phyloP scores from a whole-genome alignment of 1,139 yeast species.

The Candida smagusa region DNA sequence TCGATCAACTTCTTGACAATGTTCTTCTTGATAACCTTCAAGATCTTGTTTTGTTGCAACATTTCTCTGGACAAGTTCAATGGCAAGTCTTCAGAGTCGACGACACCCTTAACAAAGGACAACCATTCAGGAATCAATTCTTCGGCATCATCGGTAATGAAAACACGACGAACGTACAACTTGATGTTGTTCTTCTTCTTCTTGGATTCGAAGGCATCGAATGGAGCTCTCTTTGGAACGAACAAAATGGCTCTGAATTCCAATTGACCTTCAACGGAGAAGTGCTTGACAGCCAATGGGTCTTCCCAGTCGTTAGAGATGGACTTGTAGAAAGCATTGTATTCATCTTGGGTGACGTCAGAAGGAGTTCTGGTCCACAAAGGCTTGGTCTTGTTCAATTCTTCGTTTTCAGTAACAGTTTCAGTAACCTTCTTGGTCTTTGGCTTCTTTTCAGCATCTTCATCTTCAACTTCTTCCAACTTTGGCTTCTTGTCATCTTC shows the following conservation, averaged over 20 bases:
- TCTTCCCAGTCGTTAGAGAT: conserved; percentile 99
- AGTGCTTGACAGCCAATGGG: conserved; percentile 99
- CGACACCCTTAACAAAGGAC: conserved; percentile 97
- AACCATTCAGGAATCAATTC: conserved; percentile 99
- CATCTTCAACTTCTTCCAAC: conserved; percentile 68
- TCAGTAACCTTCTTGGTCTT: conserved; percentile 80
- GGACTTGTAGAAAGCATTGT: conserved; percentile 98
- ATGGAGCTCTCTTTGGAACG: conserved; percentile 99
- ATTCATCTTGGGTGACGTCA: conserved; percentile 97
- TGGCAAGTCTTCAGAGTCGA: conserved; percentile 99
- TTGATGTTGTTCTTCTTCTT: conserved; percentile 99
- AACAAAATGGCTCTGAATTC: conserved; percentile 98
- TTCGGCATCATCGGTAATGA: conserved; percentile 99
- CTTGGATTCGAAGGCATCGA: conserved; percentile 94
- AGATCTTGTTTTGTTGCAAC: conserved; percentile 99
- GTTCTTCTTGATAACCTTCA: conserved; percentile 99
- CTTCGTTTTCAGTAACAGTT: conserved; percentile 86
- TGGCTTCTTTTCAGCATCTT: conserved; percentile 67
- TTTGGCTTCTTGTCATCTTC: conserved; percentile 58
- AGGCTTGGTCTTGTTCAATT: conserved; percentile 98
- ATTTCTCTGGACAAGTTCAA: conserved; percentile 99
- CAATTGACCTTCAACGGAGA: conserved; percentile 99
- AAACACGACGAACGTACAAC: conserved; percentile 98
- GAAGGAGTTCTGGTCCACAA: conserved; percentile 99
- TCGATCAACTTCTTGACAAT: conserved; percentile 98